phyloP scores from a whole-genome alignment of 1,284 basidiomycete species.

The Ganoderma multipileum region DNA sequence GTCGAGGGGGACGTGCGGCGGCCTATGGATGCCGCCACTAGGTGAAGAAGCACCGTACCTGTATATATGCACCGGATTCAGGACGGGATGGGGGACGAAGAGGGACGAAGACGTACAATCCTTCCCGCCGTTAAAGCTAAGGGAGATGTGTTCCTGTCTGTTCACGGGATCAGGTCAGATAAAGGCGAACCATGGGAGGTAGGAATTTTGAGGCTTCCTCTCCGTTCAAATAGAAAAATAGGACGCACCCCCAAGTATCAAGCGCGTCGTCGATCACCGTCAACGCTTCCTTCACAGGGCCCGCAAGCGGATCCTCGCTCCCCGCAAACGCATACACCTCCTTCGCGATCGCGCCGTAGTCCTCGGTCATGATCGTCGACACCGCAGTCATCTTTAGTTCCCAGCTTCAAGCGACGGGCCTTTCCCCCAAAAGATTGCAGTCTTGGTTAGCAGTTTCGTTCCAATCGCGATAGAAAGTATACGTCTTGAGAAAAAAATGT shows the following conservation, averaged over 20 bases:
- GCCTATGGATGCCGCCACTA: slow-evolving; percentile 79
- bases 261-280: slow-evolving; percentile 80
- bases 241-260: slow-evolving; percentile 77
- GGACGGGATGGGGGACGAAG: background rate
- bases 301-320: slow-evolving; percentile 60
- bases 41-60: slow-evolving; percentile 95
- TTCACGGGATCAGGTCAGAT: slow-evolving; percentile 9
- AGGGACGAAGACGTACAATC: slow-evolving; percentile 77
- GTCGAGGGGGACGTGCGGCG: slow-evolving; percentile 43
- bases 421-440: background rate
- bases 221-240: slow-evolving; percentile 14
- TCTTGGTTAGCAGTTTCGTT: background rate
- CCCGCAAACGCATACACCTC: slow-evolving; percentile 66
- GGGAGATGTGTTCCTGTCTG: slow-evolving; percentile 72
- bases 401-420: background rate
- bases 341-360: slow-evolving; percentile 49
- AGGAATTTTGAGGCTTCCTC: background rate
- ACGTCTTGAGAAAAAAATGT: background rate
- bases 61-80: slow-evolving; percentile 4
- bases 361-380: slow-evolving; percentile 11
- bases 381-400: background rate
- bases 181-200: slow-evolving; percentile 7
- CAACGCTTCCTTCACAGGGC: slow-evolving; percentile 76
- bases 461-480: background rate
- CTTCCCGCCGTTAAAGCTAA: slow-evolving; percentile 99